phyloP scores from a whole-genome alignment of 306 rosid species.

The Prunus kanzakura region DNA sequence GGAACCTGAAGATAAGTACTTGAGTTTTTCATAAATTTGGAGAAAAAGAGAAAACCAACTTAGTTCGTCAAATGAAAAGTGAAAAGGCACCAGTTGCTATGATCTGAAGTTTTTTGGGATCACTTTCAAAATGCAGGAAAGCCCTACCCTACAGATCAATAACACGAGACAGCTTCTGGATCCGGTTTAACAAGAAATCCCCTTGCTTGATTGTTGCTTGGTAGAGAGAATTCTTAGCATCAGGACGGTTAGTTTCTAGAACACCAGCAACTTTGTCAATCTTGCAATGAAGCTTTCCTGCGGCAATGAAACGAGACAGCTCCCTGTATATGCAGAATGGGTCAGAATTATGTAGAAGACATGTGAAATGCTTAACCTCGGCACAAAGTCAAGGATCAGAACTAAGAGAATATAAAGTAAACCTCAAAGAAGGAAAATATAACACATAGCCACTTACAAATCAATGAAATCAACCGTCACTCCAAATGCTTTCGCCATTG shows the following conservation, averaged over 20 bases:
- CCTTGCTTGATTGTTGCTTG: slow-evolving; percentile 98
- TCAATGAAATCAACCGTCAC: slow-evolving; percentile 93
- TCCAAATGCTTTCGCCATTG: slow-evolving; percentile 98
- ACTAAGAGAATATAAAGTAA: background rate
- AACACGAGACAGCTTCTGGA: slow-evolving; percentile 92
- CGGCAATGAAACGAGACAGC: slow-evolving; percentile 92
- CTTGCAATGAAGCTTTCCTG: slow-evolving; percentile 97
- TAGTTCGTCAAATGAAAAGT: slow-evolving; percentile 13
- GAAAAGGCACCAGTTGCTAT: background rate
- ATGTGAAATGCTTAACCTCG: background rate
- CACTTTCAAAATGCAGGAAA: slow-evolving; percentile 11
- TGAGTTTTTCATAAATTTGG: slow-evolving; percentile 13
- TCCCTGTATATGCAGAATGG: slow-evolving; percentile 61
- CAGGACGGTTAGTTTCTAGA: slow-evolving; percentile 90
- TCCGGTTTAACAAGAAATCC: slow-evolving; percentile 87
- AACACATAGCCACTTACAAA: slow-evolving; percentile 51
- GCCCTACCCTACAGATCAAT: slow-evolving; percentile 55
- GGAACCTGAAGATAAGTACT: slow-evolving; percentile 7
- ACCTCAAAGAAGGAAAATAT: background rate
- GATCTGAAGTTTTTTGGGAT: slow-evolving; percentile 15
- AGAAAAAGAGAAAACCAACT: slow-evolving; percentile 13
- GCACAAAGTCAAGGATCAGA: background rate
- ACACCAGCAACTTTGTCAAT: slow-evolving; percentile 95
- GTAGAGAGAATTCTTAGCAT: slow-evolving; percentile 92
- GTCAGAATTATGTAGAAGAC: background rate